A percentile compares a stretch with the other conserved stretches of the same genome.
Evolutionary conservation across 2,329 filamentous ascomycete genomes (phyloP).

Genomic region (Phialophora tarda): DNA sequence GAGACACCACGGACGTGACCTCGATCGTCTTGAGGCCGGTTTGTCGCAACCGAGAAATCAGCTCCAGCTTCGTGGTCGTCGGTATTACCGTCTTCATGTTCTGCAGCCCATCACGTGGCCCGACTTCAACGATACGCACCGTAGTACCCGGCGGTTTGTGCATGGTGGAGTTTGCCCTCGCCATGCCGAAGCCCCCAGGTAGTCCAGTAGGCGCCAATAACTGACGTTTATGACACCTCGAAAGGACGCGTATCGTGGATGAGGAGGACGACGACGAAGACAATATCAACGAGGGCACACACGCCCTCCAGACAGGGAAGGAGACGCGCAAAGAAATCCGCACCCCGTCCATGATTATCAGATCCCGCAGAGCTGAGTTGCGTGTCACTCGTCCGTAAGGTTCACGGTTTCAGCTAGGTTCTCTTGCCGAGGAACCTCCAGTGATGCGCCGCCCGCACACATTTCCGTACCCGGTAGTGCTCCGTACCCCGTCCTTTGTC

Average conservation of each 20-base stretch:
- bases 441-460: not conserved
- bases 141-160: not conserved
- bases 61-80: slow-evolving; percentile 73
- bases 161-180: not conserved
- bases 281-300: not conserved
- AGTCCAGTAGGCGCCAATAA: not conserved
- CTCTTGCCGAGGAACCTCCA: not conserved
- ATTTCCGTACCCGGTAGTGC: not conserved
- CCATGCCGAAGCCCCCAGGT: not conserved
- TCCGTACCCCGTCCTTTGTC: not conserved
- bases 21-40: slow-evolving; percentile 77
- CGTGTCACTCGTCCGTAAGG: not conserved
- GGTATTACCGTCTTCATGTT: slow-evolving; percentile 78
- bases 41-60: slow-evolving; percentile 71
- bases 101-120: slow-evolving; percentile 83
- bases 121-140: slow-evolving; percentile 76
- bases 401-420: not conserved
- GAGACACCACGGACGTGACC: slow-evolving; percentile 79
- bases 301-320: not conserved
- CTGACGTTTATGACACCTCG: not conserved
- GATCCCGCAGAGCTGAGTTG: not conserved
- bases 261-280: not conserved
- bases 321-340: not conserved
- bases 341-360: not conserved
- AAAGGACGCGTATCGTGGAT: not conserved